Conservation (phyloP, 2,329 filamentous ascomycete genomes). For the Pseudofabraea citricarpa region DNA sequence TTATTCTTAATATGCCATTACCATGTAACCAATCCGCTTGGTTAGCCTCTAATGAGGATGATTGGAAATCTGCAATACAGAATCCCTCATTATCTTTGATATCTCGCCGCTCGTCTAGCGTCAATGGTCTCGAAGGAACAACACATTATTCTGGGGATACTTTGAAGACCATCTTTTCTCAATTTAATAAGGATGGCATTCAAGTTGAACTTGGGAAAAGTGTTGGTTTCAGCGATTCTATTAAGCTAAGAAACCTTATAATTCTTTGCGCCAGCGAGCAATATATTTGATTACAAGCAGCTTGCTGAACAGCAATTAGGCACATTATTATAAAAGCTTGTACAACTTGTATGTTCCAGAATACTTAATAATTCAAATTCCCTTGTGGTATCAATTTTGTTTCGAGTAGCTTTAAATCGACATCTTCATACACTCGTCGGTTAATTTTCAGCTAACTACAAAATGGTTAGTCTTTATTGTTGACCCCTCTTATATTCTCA, state of each 20-base stretch:
- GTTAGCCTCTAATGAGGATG: constrained; percentile 13
- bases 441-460: no score
- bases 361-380: no score
- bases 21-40: constrained; percentile 14
- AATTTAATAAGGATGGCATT: constrained; percentile 12
- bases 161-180: constrained; percentile 11
- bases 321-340: no score
- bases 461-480: no score
- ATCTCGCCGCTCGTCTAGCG: neutral
- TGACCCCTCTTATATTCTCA: no score
- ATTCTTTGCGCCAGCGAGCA: constrained; percentile 17
- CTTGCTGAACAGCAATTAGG: no score
- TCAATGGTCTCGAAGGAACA: neutral
- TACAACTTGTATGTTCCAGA: no score
- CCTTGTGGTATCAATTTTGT: no score
- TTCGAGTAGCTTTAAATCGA: no score
- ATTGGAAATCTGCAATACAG: constrained; percentile 11
- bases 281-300: constrained; percentile 9
- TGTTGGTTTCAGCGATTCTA: constrained; percentile 13
- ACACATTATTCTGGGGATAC: neutral
- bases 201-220: constrained; percentile 4
- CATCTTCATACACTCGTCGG: no score
- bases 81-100: neutral
- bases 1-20: constrained; percentile 19
- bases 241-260: constrained; percentile 15